A percentile compares a stretch with the other conserved stretches of the same genome.
Conservation (phyloP, 1,284 basidiomycete species). For the Vanrija pseudolonga region DNA sequence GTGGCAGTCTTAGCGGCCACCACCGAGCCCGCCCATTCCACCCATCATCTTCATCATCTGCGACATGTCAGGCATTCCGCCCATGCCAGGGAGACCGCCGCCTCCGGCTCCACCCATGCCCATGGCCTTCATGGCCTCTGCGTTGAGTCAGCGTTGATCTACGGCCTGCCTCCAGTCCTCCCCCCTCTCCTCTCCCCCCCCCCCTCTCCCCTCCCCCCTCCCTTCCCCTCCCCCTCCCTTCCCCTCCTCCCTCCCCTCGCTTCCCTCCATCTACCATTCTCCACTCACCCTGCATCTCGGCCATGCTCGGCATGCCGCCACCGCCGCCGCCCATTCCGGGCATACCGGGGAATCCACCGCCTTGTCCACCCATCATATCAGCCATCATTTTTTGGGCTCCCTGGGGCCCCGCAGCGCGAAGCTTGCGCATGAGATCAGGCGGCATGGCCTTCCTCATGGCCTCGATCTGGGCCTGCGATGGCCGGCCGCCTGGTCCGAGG, state of each 20-base stretch:
- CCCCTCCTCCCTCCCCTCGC: too few species aligned
- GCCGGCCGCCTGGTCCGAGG: conserved; percentile 77
- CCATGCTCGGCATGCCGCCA: conserved; percentile 50
- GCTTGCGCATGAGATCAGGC: conserved; percentile 78
- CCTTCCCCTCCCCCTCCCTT: too few species aligned
- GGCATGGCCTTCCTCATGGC: conserved; percentile 89
- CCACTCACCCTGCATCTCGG: conserved; percentile 48
- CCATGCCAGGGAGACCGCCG: conserved; percentile 20
- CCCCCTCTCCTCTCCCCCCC: too few species aligned
- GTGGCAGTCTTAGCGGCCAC: conserved; percentile 1
- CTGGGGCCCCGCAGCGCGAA: conserved; percentile 66
- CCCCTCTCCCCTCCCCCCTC: too few species aligned
- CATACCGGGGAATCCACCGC: conserved; percentile 29
- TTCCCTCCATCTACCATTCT: too few species aligned
- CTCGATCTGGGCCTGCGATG: conserved; percentile 84
- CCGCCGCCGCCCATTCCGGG: conserved; percentile 46
- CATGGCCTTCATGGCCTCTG: conserved; percentile 78
- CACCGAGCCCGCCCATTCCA: conserved; percentile 4
- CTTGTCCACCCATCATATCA: conserved; percentile 86
- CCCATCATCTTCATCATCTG: conserved; percentile 54
- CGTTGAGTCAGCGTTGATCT: conserved; percentile 5
- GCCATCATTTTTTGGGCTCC: conserved; percentile 96
- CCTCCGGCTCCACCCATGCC: conserved; percentile 59
- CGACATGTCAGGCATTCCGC: conserved; percentile 48
- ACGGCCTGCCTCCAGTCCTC: too few species aligned